A percentile compares a stretch with the other conserved stretches of the same genome.
Evolutionary conservation across 2,329 filamentous ascomycete genomes (phyloP).

Genomic region (Niveomyces coronatus): DNA sequence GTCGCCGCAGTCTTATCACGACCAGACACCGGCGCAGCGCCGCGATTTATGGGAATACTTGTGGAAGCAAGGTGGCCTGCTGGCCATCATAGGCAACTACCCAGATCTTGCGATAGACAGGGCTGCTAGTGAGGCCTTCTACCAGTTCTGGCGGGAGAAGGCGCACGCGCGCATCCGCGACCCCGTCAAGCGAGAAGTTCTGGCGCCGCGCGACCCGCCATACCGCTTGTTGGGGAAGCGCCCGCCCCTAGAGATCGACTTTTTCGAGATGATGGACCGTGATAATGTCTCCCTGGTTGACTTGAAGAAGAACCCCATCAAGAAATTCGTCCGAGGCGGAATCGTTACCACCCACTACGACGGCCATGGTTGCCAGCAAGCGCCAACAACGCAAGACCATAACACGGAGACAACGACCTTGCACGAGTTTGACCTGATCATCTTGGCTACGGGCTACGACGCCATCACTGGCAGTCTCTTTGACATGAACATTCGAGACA

Average conservation of each 20-base stretch:
- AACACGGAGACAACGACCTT: constrained; percentile 7
- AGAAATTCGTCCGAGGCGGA: neutral
- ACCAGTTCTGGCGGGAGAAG: constrained; percentile 11
- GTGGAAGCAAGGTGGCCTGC: constrained; percentile 36
- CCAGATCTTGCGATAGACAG: constrained; percentile 8
- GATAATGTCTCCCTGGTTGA: constrained; percentile 9
- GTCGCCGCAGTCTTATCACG: constrained; percentile 6
- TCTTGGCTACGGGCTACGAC: constrained; percentile 16
- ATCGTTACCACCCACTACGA: constrained; percentile 4
- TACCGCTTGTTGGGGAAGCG: constrained; percentile 4
- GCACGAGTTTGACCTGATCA: constrained; percentile 10
- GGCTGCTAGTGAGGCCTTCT: constrained; percentile 5
- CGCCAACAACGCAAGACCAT: no score
- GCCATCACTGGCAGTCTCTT: constrained; percentile 14
- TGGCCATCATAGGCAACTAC: constrained; percentile 34
- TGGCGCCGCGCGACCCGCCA: constrained; percentile 8
- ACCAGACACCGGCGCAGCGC: constrained; percentile 28
- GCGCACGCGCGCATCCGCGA: constrained; percentile 4
- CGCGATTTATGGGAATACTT: constrained; percentile 32
- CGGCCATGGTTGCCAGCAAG: no score
- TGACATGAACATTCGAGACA: constrained; percentile 15
- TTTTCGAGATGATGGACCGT: constrained; percentile 11
- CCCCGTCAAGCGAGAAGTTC: constrained; percentile 7
- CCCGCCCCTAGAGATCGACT: constrained; percentile 5
- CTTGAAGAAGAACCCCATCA: constrained; percentile 6